A percentile compares a stretch with the other conserved stretches of the same genome.
Conservation (phyloP, 2,329 filamentous ascomycete genomes). For the Pseudopithomyces maydicus region DNA sequence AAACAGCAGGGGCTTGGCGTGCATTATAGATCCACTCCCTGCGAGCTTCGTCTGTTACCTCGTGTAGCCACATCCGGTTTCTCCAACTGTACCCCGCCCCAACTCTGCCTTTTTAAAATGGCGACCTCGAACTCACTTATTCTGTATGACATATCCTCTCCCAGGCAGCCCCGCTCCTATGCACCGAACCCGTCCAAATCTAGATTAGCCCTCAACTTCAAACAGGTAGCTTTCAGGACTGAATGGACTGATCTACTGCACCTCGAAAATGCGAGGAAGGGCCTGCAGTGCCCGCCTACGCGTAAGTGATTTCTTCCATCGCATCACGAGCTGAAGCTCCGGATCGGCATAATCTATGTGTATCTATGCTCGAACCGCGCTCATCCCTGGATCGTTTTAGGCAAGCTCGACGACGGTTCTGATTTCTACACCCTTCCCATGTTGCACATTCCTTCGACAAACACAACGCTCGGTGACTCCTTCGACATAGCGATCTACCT, state of each 20-base stretch:
- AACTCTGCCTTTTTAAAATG: slow-evolving; percentile 9
- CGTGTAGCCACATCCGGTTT: too few species aligned
- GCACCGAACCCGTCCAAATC: slow-evolving; percentile 59
- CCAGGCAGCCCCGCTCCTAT: slow-evolving; percentile 45
- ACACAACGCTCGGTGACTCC: slow-evolving; percentile 60
- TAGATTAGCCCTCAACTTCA: slow-evolving; percentile 58
- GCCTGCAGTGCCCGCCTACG: slow-evolving; percentile 54
- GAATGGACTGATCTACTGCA: slow-evolving; percentile 60
- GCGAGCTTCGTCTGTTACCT: too few species aligned
- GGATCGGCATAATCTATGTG: too few species aligned
- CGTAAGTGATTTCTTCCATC: slow-evolving; percentile 48
- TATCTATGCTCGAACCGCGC: too few species aligned
- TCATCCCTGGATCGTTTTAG: neutral
- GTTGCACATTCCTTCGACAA: slow-evolving; percentile 53
- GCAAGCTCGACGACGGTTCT: slow-evolving; percentile 56
- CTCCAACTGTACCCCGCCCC: too few species aligned
- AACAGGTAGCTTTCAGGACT: slow-evolving; percentile 53
- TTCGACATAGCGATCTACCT: slow-evolving; percentile 69
- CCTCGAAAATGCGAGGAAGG: slow-evolving; percentile 54
- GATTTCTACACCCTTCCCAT: slow-evolving; percentile 67
- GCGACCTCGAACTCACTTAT: slow-evolving; percentile 34
- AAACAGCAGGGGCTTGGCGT: too few species aligned
- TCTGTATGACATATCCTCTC: slow-evolving; percentile 57
- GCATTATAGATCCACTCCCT: too few species aligned
- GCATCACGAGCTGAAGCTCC: too few species aligned